A percentile compares a stretch with the other conserved stretches of the same genome.
These are phyloP conservation scores for Euphrasia arctica DNA, from an alignment of 305 asterid genomes.

Conservation along the genomic window DNA sequence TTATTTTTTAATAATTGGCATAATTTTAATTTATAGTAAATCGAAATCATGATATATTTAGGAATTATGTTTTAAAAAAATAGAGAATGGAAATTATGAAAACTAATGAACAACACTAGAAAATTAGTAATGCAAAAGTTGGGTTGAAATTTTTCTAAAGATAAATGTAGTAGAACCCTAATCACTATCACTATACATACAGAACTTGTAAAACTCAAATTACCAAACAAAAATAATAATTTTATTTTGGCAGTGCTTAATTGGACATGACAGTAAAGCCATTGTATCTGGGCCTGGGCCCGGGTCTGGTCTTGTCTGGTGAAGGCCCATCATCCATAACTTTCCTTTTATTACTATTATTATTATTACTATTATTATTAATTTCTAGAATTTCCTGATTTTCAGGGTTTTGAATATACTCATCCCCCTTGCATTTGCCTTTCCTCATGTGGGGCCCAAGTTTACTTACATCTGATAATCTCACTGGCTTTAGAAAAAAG, in stretches of 20 bases:
- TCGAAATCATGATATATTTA: no score
- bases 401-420: conserved; percentile 34
- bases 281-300: conserved; percentile 44
- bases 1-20: no score
- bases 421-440: conserved; percentile 38
- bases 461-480: conserved; percentile 73
- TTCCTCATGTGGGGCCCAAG: conserved; percentile 82
- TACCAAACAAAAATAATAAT: background rate
- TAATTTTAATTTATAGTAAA: no score
- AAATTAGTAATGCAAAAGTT: conserved; percentile 31
- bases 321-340: conserved; percentile 60
- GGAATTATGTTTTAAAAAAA: no score
- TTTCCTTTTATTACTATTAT: conserved; percentile 39
- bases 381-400: conserved; percentile 8
- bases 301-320: conserved; percentile 49
- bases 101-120: no score
- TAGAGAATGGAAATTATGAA: no score
- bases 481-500: conserved; percentile 88
- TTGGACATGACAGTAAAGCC: conserved; percentile 56
- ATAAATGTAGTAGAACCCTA: no score
- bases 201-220: background rate
- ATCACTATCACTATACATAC: conserved; percentile 23
- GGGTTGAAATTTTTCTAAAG: conserved; percentile 20
- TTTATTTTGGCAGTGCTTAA: conserved; percentile 33
- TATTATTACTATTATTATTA: conserved; percentile 32